Percentiles rank a stretch among this genome's conserved stretches.
These are phyloP conservation scores for Globisporangium megalacanthum DNA, from an alignment of 352 stramenopile genomes.

Conservation along the genomic window DNA sequence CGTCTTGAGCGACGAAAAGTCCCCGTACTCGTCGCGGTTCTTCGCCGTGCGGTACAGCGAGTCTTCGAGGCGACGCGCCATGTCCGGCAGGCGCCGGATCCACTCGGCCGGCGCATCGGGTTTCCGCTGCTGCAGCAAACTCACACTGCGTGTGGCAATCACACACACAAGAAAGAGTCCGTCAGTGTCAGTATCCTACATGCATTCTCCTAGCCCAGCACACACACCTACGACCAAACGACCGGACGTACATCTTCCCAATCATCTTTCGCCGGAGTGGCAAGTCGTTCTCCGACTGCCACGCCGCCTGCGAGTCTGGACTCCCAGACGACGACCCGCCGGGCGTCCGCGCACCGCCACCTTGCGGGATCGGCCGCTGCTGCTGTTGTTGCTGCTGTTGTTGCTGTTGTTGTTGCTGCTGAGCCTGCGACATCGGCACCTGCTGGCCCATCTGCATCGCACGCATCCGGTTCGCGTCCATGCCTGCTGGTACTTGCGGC, in stretches of 20 bases:
- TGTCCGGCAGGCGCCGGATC: conserved; percentile 97
- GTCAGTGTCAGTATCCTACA: not conserved
- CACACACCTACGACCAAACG: not conserved
- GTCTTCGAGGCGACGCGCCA: conserved; percentile 97
- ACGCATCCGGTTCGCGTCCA: conserved; percentile 37
- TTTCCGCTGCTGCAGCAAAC: conserved; percentile 95
- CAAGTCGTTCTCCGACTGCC: conserved; percentile 86
- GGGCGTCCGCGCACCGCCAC: conserved; percentile 22
- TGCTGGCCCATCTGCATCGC: conserved; percentile 24
- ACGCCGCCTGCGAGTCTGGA: conserved; percentile 55
- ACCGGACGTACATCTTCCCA: conserved; percentile 80
- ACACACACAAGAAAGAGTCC: conserved; percentile 4
- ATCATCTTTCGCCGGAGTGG: conserved; percentile 87
- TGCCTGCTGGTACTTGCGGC: conserved; percentile 27
- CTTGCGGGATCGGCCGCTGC: conserved; percentile 26
- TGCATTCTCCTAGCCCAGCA: too few relatives aligned
- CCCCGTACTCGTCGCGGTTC: conserved; percentile 94
- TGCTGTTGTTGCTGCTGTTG: conserved; percentile 13
- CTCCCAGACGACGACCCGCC: conserved; percentile 27
- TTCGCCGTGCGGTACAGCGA: conserved; percentile 93
- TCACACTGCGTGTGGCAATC: conserved; percentile 56
- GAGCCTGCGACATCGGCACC: conserved; percentile 6
- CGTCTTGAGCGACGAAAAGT: conserved; percentile 95
- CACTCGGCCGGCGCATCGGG: conserved; percentile 96
- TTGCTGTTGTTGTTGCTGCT: conserved; percentile 5